These are phyloP conservation scores for Tuber indicum DNA, from an alignment of 495 filamentous ascomycete genomes.

Conservation along the genomic window DNA sequence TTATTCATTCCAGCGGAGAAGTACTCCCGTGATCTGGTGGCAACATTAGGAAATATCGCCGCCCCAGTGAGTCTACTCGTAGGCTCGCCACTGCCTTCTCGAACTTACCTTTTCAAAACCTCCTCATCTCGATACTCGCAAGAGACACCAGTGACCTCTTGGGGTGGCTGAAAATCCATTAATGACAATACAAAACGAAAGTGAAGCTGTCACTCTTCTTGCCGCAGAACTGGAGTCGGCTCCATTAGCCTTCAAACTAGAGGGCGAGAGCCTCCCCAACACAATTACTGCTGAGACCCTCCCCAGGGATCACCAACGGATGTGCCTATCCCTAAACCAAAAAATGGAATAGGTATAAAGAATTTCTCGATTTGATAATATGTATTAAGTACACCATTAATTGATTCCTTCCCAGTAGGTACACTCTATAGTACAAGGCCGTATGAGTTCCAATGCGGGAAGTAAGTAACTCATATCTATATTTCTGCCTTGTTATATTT, in stretches of 20 bases:
- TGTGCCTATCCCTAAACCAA: not conserved
- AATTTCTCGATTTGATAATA: no score
- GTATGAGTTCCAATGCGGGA: no score
- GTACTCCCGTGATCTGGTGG: not conserved
- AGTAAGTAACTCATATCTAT: no score
- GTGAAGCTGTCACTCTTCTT: not conserved
- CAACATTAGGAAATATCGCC: not conserved
- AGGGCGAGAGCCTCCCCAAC: constrained; percentile 2
- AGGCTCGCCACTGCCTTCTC: not conserved
- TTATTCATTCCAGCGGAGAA: not conserved
- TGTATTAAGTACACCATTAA: no score
- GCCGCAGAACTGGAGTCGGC: not conserved
- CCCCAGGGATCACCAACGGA: not conserved
- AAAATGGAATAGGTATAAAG: no score
- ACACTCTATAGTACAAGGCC: no score
- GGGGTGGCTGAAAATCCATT: not conserved
- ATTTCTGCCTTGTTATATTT: no score
- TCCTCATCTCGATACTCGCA: not conserved
- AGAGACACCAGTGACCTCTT: not conserved
- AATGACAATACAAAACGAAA: not conserved
- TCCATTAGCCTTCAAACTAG: not conserved
- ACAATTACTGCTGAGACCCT: not conserved
- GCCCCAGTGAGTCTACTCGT: not conserved
- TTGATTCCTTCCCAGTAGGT: no score
- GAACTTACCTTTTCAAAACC: not conserved